These are phyloP conservation scores for Fusarium bactridioides DNA, from an alignment of 2,329 filamentous ascomycete genomes.

Conservation along the genomic window DNA sequence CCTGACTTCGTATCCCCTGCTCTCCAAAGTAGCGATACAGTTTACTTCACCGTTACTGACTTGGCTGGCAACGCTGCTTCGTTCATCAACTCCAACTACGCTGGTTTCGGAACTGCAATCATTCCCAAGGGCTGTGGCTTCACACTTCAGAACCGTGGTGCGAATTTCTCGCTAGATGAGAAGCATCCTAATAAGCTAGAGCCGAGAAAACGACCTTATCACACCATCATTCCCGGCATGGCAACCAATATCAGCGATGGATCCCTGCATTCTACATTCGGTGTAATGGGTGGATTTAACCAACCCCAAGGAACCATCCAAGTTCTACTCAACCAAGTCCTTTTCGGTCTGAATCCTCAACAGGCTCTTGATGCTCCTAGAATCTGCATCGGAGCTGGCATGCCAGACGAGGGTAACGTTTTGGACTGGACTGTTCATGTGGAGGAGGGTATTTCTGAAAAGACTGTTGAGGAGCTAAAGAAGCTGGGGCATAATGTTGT, in stretches of 20 bases:
- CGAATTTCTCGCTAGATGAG: slow-evolving; percentile 78
- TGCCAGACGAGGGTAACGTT: slow-evolving; percentile 66
- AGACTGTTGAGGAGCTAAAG: slow-evolving; percentile 72
- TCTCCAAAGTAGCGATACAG: slow-evolving; percentile 86
- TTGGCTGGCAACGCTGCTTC: slow-evolving; percentile 85
- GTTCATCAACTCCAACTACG: slow-evolving; percentile 97
- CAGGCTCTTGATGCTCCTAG: slow-evolving; percentile 89
- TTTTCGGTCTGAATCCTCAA: slow-evolving; percentile 84
- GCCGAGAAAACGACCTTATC: slow-evolving; percentile 89
- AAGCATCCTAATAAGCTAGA: slow-evolving; percentile 82
- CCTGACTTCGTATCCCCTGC: slow-evolving; percentile 70
- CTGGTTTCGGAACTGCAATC: slow-evolving; percentile 86
- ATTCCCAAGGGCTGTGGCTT: slow-evolving; percentile 89
- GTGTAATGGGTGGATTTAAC: slow-evolving; percentile 99
- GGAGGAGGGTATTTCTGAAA: slow-evolving; percentile 80
- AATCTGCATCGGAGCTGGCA: slow-evolving; percentile 83
- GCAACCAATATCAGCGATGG: slow-evolving; percentile 80
- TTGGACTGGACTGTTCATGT: slow-evolving; percentile 74
- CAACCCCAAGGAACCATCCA: slow-evolving; percentile 97
- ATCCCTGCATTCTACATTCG: slow-evolving; percentile 84
- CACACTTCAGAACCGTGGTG: slow-evolving; percentile 91
- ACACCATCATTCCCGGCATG: slow-evolving; percentile 95
- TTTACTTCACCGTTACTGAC: slow-evolving; percentile 91
- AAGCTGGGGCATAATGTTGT: slow-evolving; percentile 76
- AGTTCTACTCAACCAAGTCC: slow-evolving; percentile 86